These are phyloP conservation scores for apple (Malus domestica) DNA, from an alignment of 306 rosid species.

Conservation along the genomic window ASM211411v1 NC_041789.1:26587501-26588000, in stretches of 20 bases:
- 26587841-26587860: not conserved
- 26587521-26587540: not conserved
- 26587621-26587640: conserved; percentile 20
- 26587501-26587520: not conserved
- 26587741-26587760: not conserved
- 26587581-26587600: not conserved
- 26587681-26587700: conserved; percentile 1
- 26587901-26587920: not conserved
- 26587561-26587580: not conserved
- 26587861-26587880: not conserved
- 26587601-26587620: not conserved
- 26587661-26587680: conserved; percentile 2
- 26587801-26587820: not conserved
- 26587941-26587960: too few species aligned
- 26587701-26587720: not conserved
- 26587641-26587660: not conserved
- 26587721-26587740: not conserved
- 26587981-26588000: too few species aligned
- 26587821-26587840: not conserved
- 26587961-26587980: too few species aligned
- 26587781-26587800: not conserved
- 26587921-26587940: too few species aligned
- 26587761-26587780: not conserved
- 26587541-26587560: not conserved
- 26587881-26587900: not conserved